Base-by-base conservation (phyloP, 495 filamentous ascomycete genomes). In the Penicillium crystallinum region DNA sequence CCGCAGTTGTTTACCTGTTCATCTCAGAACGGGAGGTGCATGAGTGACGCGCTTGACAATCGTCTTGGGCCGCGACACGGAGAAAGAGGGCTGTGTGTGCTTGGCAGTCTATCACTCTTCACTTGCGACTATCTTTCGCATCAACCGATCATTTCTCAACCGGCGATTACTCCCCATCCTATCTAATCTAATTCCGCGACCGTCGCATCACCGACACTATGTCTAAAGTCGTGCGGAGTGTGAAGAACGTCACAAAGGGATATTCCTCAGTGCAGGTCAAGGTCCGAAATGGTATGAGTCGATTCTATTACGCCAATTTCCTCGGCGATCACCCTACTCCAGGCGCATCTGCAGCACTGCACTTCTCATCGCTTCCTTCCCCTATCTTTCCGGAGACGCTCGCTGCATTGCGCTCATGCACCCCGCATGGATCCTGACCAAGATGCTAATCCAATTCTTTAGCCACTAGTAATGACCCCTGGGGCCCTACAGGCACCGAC, bases 161-260 rank as follows among this genome's bases (percentile, higher is more conserved):
- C 35, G 41, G 15, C 49, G 43, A 54, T 19, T 33, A 31, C 45
- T 11, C 23, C 41, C 19, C 11, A 25, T 27, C 52, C 30, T 33
- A 23, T 45, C 29, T 10, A 39, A 33, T 3, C 34, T 42, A 36
- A 48, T 46, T 23, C 35, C 43, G 50, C 55, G 45, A 54, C 49
- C 22, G 44, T 59, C 46, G 51, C 58, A 36, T 42, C 39, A 61
- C 58, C 57, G 57, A 44, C 75, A 75, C 50, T 60, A 99, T 97
- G 93, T 97, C 93, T 45, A 93, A 93, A 70, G 92, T 97, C 63
- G 89, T 99, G 59, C 85, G 93, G 69, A 95, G 91, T 66, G 93
- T 99, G 58, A 97, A 96, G 79, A 99, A 99, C 78, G 93, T 99
- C 73, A 97, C 95, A 63, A 97, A 97, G 76, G 95, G 95, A 63